Evolutionary conservation across 1,284 basidiomycete genomes (phyloP), one percentile per base, ranked within the genome.

Genomic region (Xerocomus cyaneibrunnescens): DNA sequence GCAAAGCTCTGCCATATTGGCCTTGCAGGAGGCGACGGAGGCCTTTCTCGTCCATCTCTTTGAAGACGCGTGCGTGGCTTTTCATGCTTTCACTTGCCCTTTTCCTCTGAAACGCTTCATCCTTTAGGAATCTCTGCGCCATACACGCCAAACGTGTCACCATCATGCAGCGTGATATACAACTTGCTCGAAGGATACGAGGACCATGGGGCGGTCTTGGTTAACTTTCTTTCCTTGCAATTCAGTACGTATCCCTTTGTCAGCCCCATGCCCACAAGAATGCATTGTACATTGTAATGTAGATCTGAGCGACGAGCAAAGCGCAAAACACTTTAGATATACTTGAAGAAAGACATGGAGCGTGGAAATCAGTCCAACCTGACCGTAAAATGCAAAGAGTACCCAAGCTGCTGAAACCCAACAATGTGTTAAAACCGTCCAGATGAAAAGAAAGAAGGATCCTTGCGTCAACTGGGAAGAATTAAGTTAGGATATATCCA

Each of bases 71-170:
- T 96, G 69, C 76, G 93, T 88, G 19, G 21, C 22, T 17, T 31
- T 30, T 22, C 41, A 39, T 19, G 2, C 13, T 30, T 47, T 19
- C 27, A 40, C 42, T 23, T 28, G 1, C 13, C 25, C 39, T 25
- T 36, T 45, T 46, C 43, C 45, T 43, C 22, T 42, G 48, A 57
- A 38, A 49, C 37, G 36, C 51, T 36, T 35, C 17, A 13, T 14
- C 43, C 16, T 60, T 31, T 8, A 93, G 89, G 42, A 98, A 98
- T 71, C 74, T 98, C 40, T 97, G 94, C 67, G 95, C 97, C 5
- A 92, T 99, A 57, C 97, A 99, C 69, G 96, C 97, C 25, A 98
- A 97, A 73, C 89, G 96, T 64, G 97, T 99, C 13, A 99, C 97
- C 7, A 89, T 99, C 64, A 98, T 98, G 95, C 92, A 94, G 57